These are phyloP conservation scores for Ceratobasidium sp. DNA, from an alignment of 1,284 basidiomycete genomes.

Conservation along the genomic window DNA sequence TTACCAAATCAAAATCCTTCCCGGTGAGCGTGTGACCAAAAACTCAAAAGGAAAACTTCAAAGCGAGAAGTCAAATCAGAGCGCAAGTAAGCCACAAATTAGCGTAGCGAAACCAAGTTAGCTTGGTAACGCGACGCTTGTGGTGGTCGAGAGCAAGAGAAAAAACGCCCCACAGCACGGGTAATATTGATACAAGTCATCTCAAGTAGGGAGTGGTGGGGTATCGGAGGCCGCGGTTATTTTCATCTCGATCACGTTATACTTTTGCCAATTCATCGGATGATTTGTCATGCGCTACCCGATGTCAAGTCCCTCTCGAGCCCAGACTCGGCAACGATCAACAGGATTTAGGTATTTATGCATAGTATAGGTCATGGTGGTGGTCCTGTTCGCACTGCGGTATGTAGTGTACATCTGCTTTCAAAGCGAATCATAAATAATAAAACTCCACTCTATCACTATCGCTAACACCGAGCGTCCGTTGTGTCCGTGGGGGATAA, in stretches of 20 bases:
- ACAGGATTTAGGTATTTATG: background rate
- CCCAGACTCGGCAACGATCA: too few relatives aligned
- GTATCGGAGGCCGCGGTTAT: background rate
- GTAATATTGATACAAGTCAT: slow-evolving; percentile 1
- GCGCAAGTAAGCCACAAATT: background rate
- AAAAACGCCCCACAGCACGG: background rate
- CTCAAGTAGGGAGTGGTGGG: background rate
- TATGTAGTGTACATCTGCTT: slow-evolving; percentile 42
- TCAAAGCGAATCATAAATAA: slow-evolving; percentile 5
- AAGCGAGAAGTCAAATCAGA: background rate
- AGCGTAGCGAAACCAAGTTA: background rate
- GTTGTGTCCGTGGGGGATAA: slow-evolving; percentile 42
- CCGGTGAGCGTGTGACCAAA: slow-evolving; percentile 11
- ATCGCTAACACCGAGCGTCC: slow-evolving; percentile 33
- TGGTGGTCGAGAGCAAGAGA: slow-evolving; percentile 15
- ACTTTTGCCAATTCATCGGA: background rate
- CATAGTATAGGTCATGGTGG: slow-evolving; percentile 4
- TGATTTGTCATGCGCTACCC: background rate
- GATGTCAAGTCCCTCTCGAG: too few relatives aligned
- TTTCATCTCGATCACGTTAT: slow-evolving; percentile 12
- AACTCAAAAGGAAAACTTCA: background rate
- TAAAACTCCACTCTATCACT: slow-evolving; percentile 26
- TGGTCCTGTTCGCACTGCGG: background rate
- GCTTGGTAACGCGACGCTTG: background rate
- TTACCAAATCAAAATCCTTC: slow-evolving; percentile 1